Evolutionary conservation across 2,329 filamentous ascomycete genomes (phyloP), one percentile per base, ranked within the genome.

Genomic region (Trichophyton verrucosum): DNA sequence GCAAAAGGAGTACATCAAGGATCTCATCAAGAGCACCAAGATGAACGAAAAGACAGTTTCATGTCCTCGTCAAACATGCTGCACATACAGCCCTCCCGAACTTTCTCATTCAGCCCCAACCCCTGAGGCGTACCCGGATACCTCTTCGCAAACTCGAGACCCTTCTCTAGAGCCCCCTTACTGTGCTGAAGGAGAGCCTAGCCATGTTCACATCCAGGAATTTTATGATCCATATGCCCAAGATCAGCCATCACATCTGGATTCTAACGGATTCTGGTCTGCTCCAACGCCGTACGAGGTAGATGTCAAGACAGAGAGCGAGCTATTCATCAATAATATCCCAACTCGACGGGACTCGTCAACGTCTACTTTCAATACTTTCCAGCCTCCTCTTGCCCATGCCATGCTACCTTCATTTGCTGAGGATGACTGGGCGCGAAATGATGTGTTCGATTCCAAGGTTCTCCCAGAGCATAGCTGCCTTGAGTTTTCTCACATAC

Each of bases 11-110:
- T 79, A 86, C 67, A 95, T 99, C 81, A 99, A 99, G 82, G 87
- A 88, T 75, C 89, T 92, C 75, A 97, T 99, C 80, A 96, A 96
- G 84, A 85, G 87, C 72, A 97, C 94, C 72, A 97, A 97, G 82
- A 81, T 95, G 67, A 86, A 86, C 27, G 92, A 96, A 77, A 96
- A 96, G 83, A 80, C 83, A 59, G 81, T 84, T 59, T 76, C 81
- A 58, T 71, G 73, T 33, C 69, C 75, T 65, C 74, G 77, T 67
- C 68, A 57, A 30, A 15, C 47, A 20, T 55, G 36, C 20, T 60
- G 61, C 70, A 73, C 73, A 64, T 80, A 82, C 73, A 88, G 88
- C 61, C 89, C 89, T 65, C 88, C 88, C 8, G 86, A 86, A 66
- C 81, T 94, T 61, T 89, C 88, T 69, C 88, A 91, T 75, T 94